Evolutionary conservation across 164 flowering plant species (phyloP), one percentile per base, ranked within the genome.

Genomic region (Aristolochia contorta): DNA sequence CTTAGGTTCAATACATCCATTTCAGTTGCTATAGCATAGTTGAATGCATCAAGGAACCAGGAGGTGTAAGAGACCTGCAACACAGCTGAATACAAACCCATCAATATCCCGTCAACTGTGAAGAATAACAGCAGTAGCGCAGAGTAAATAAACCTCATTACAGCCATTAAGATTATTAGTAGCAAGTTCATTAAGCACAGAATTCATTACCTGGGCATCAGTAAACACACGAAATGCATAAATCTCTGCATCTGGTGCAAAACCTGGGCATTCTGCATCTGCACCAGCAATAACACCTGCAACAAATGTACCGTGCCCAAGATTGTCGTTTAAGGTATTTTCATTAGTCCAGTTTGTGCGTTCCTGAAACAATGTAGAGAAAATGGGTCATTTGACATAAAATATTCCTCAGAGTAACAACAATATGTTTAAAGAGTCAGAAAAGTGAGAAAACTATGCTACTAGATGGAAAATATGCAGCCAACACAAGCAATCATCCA

Each of bases 1-100:
- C 99, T 93, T 83, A 93, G 74, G 77, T 93, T 93, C 50, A 93
- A 77, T 68, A 93, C 99, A 77, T 90, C 99, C 89, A 93, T 85
- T 65, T 87, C 71, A 65, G 82, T 91, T 62, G 91, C 96, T 66
- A 94, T 94, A 16, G 99, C 99, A 80, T 94, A 94, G 70, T 90
- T 94, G 78, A 94, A 94, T 37, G 99, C 99, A 77, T 94, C 99
- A 78, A 94, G 95, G 72, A 94, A 94, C 99, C 99, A 94, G 56
- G 99, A 94, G 43, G 99, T 90, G 76, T 94, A 94, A 33, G 99
- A 94, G 66, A 94, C 96, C 99, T 94, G 99, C 91, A 91, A 77
- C 59, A 72, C 69, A 71, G 87, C 99, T 93, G 97, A 89, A 83
- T 49, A 77, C 69, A 80, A 71, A 63, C 71, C 84, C 84, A 81